phyloP scores from a whole-genome alignment of 352 stramenopile genomes.

The Pythium dissotocum region DNA sequence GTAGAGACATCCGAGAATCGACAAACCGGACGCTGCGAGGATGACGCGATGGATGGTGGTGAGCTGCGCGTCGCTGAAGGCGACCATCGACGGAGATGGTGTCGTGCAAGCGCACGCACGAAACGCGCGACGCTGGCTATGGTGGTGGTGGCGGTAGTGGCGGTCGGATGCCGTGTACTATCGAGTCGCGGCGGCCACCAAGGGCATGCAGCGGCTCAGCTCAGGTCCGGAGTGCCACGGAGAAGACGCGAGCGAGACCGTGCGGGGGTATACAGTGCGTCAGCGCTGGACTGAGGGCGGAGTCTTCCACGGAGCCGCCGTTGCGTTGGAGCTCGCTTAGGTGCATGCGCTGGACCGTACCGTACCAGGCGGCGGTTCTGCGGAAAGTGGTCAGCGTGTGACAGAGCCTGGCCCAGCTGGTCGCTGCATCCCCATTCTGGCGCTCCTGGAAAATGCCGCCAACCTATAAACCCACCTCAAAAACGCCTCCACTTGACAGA shows the following conservation, averaged over 20 bases:
- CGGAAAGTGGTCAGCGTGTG: conserved; percentile 29
- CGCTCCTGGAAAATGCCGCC: background rate
- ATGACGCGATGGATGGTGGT: conserved; percentile 27
- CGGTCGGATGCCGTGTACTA: background rate
- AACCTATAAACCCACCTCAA: background rate
- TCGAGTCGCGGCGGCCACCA: background rate
- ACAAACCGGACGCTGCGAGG: conserved; percentile 17
- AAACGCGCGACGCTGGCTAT: background rate
- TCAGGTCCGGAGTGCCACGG: background rate
- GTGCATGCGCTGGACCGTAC: background rate
- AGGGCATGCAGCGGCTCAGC: background rate
- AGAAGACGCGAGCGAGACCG: background rate
- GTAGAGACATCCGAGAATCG: conserved; percentile 29
- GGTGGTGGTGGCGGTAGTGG: background rate
- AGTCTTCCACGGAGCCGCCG: background rate
- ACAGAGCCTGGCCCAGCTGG: conserved; percentile 6
- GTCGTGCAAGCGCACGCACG: background rate
- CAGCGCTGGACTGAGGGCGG: background rate
- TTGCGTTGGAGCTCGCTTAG: background rate
- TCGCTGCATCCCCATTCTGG: conserved; percentile 1
- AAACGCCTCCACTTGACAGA: conserved; percentile 2
- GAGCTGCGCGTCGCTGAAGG: conserved; percentile 24
- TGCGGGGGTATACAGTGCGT: background rate
- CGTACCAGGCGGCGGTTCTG: background rate
- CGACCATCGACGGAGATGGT: background rate